Evolutionary conservation across 2,329 filamentous ascomycete species (phyloP), one percentile per base, ranked within the genome.

Genomic region (Xylariaceae sp.): DNA sequence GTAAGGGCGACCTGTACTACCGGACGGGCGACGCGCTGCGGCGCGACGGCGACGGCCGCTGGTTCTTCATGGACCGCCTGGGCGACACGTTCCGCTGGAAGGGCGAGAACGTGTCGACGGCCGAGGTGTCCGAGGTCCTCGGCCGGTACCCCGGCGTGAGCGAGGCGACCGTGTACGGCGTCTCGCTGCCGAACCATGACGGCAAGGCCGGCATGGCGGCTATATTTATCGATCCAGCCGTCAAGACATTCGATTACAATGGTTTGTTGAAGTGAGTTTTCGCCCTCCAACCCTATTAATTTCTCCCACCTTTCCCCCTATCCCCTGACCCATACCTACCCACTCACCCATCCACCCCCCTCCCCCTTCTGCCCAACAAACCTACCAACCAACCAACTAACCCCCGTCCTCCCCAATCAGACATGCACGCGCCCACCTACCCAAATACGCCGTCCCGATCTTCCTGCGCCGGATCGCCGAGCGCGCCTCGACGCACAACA

Each of bases 11-110:
- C 68, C 73, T 83, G 6, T 91, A 82, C 68, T 91, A 87, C 67
- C 80, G 88, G 3, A 85, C 82, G 0, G 89, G 89, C 3, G 89
- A 91, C 69, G 82, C 88, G 0, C 69, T 91, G 40, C 75, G 84
- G 2, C 77, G 82, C 19, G 83, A 87, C 59, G 61, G 61, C 1
- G 86, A 91, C 50, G 88, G 88, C 0, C 76, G 85, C 9, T 87
- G 85, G 82, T 90, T 81, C 72, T 91, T 91, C 70, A 71, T 87
- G 40, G 89, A 91, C 64, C 77, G 74, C 3, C 78, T 90, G 1
- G 88, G 88, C 1, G 89, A 91, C 70, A 91, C 89, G 0, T 91
- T 87, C 72, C 80, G 89, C 29, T 90, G 88, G 88, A 90, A 90
- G 71, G 83, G 83, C 50, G 85, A 88, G 71, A 88, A 89, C 62